Percentiles rank a stretch among this genome's conserved stretches.
Evolutionary conservation across 495 filamentous ascomycete genomes (phyloP).

Genomic region (Tuber indicum): DNA sequence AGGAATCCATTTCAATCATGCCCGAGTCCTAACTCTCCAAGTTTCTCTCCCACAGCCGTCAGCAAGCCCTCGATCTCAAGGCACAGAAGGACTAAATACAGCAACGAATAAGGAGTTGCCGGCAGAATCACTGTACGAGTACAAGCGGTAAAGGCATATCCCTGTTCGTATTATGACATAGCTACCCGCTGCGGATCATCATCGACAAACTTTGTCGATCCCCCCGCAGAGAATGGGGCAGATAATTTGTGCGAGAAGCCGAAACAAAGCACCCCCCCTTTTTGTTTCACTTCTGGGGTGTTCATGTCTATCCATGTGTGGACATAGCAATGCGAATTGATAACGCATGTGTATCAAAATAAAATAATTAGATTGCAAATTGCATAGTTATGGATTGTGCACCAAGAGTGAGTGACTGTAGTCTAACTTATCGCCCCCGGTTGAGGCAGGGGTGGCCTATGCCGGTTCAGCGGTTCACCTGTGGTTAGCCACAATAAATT

Average conservation of each 20-base stretch:
- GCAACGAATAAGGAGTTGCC: not conserved
- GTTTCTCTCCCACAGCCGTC: not conserved
- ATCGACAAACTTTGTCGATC: not conserved
- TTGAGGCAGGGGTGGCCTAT: too few relatives aligned
- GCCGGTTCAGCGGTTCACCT: too few relatives aligned
- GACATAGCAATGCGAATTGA: not conserved
- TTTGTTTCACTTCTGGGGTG: not conserved
- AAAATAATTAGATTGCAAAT: not conserved
- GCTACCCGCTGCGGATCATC: conserved; percentile 3
- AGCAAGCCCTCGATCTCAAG: not conserved
- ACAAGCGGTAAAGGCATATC: not conserved
- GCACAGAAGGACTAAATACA: not conserved
- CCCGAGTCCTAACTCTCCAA: not conserved
- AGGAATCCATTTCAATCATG: not conserved
- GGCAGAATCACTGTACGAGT: not conserved
- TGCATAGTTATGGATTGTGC: not conserved
- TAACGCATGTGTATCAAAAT: not conserved
- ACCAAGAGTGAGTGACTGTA: not conserved
- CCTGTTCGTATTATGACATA: not conserved
- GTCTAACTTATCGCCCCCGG: not conserved
- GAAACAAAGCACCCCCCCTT: not conserved
- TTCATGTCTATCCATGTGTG: not conserved
- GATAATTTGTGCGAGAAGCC: not conserved
- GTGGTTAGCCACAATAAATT: too few relatives aligned
- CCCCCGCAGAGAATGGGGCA: not conserved